Evolutionary conservation across 768 basidiomycete species (phyloP).

Genomic region (Suillus paluster): DNA sequence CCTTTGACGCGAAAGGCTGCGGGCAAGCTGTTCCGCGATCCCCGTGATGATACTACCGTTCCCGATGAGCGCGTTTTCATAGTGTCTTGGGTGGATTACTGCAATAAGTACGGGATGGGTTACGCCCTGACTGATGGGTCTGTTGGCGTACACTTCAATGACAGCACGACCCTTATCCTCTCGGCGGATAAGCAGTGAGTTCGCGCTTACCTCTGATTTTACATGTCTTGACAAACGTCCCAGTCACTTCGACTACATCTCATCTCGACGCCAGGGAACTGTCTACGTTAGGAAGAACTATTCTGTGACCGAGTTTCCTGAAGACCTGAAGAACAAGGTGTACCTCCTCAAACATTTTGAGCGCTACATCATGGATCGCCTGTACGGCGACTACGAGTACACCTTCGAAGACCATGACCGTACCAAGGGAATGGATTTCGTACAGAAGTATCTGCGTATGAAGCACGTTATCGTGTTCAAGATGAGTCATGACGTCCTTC

Average conservation of each 20-base stretch:
- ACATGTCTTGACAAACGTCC: neutral
- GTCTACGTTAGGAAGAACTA: constrained; percentile 76
- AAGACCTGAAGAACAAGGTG: constrained; percentile 87
- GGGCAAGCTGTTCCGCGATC: constrained; percentile 71
- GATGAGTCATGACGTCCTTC: constrained; percentile 93
- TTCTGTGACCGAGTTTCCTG: constrained; percentile 71
- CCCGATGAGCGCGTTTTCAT: constrained; percentile 85
- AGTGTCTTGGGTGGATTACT: constrained; percentile 99
- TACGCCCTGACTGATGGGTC: constrained; percentile 96
- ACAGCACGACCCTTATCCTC: constrained; percentile 85
- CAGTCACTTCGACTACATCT: constrained; percentile 91
- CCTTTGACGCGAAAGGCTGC: constrained; percentile 70
- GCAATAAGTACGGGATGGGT: constrained; percentile 99
- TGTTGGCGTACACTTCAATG: constrained; percentile 96
- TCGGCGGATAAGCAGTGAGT: constrained; percentile 86
- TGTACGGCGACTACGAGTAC: constrained; percentile 86
- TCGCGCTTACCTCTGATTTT: constrained; percentile 9
- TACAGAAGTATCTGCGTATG: constrained; percentile 95
- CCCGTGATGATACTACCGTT: constrained; percentile 56
- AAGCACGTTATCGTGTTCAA: constrained; percentile 97
- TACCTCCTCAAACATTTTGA: constrained; percentile 95
- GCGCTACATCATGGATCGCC: constrained; percentile 88
- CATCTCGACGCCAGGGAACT: constrained; percentile 65
- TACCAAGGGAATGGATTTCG: constrained; percentile 90
- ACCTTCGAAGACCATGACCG: constrained; percentile 71